Evolutionary conservation across 1,284 basidiomycete genomes (phyloP), one percentile per base, ranked within the genome.

Genomic region (Leccinum proliferum): DNA sequence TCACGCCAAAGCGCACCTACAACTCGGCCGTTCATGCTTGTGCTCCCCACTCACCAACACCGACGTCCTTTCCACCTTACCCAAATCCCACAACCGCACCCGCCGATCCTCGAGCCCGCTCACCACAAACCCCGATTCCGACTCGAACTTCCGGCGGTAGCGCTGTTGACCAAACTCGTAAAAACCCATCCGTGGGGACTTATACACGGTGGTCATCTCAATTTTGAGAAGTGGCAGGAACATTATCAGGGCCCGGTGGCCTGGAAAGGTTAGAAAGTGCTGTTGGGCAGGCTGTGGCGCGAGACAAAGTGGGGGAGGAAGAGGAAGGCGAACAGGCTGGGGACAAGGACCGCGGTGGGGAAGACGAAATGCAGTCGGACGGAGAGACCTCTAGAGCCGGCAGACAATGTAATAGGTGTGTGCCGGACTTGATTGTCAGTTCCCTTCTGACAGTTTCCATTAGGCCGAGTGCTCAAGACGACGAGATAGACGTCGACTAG

Each of bases 101-200:
- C 29, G 29, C 29, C 29, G 29, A 32, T 32, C 29, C 29, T 32
- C 29, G 29, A 32, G 7, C 29, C 29, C 29, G 7, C 29, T 32
- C 29, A 32, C 29, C 29, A 32, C 29, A 32, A 32, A 32, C 29
- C 29, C 29, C 7, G 29, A 32, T 32, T 32, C 29, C 29, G 29
- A 32, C 29, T 32, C 5, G 29, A 32, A 32, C 29, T 32, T 32
- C 29, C 29, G 29, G 91, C 95, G 10, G 90, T 94, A 59, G 83
- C 85, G 18, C 79, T 98, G 6, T 77, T 99, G 37, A 86, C 86
- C 57, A 87, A 87, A 70, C 79, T 99, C 29, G 79, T 99, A 52
- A 70, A 85, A 64, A 98, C 95, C 0, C 96, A 99, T 77, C 96
- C 96, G 2, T 98, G 93, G 72, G 91, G 90, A 0, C 71, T 86